A percentile compares a stretch with the other conserved stretches of the same genome.
These are phyloP conservation scores for Schizothecium vesticola DNA, from an alignment of 495 filamentous ascomycete genomes.

Conservation along the genomic window DNA sequence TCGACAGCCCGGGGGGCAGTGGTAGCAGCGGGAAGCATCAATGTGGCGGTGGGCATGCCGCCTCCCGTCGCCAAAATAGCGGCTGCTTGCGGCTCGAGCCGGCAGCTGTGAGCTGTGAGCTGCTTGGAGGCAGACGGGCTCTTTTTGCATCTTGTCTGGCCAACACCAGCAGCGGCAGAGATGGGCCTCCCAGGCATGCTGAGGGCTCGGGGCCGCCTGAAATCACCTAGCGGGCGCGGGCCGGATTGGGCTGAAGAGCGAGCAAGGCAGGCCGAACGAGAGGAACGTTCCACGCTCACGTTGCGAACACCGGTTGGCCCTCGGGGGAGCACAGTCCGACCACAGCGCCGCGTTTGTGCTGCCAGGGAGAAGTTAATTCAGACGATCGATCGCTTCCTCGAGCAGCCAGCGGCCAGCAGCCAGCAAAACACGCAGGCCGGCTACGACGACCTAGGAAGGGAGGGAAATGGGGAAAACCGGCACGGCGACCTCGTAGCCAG, in stretches of 20 bases:
- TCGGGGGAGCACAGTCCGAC: slow-evolving; percentile 7
- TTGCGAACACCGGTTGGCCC: slow-evolving; percentile 15
- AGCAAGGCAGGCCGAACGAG: background rate
- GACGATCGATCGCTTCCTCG: slow-evolving; percentile 12
- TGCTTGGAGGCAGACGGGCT: background rate
- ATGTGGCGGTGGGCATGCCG: slow-evolving; percentile 28
- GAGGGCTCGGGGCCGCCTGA: background rate
- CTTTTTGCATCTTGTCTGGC: background rate
- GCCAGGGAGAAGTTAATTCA: slow-evolving; percentile 18
- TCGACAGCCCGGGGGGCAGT: background rate
- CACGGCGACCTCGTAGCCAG: background rate
- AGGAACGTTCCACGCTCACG: slow-evolving; percentile 9
- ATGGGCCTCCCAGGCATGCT: background rate
- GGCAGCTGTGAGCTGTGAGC: slow-evolving; percentile 4
- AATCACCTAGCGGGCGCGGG: background rate
- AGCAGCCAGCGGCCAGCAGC: background rate
- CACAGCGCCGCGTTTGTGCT: slow-evolving; percentile 21
- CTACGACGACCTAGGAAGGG: background rate
- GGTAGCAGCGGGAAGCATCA: slow-evolving; percentile 1
- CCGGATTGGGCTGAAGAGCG: background rate
- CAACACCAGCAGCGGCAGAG: background rate
- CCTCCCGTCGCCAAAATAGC: slow-evolving; percentile 25
- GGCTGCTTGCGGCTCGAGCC: slow-evolving; percentile 27
- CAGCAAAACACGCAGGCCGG: background rate
- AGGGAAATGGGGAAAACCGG: background rate